Evolutionary conservation across 441 rosid genomes (phyloP).

Genomic region (Flueggea neowawraea): DNA sequence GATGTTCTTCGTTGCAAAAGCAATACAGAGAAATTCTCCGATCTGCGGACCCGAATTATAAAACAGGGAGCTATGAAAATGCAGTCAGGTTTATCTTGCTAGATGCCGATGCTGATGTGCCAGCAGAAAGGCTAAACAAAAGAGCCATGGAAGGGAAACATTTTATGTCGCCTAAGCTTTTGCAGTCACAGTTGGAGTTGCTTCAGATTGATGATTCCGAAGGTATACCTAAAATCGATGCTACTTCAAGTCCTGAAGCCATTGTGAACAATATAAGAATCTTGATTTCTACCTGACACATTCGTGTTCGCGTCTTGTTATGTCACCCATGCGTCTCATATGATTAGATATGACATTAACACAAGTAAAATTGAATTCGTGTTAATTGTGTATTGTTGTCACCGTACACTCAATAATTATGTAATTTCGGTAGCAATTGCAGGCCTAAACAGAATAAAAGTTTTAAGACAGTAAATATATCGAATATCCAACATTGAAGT

Average conservation of each 20-base stretch:
- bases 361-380: too few species aligned
- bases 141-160: slow-evolving; percentile 68
- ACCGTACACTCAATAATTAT: too few species aligned
- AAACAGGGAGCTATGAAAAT: slow-evolving; percentile 32
- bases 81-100: slow-evolving; percentile 53
- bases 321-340: too few species aligned
- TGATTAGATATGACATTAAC: too few species aligned
- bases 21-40: slow-evolving; percentile 69
- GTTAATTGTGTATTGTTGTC: too few species aligned
- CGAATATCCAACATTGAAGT: too few species aligned
- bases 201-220: slow-evolving; percentile 63
- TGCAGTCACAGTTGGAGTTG: slow-evolving; percentile 77
- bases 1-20: slow-evolving; percentile 74
- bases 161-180: slow-evolving; percentile 72
- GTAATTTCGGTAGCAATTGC: too few species aligned
- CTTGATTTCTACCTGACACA: too few species aligned
- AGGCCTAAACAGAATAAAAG: too few species aligned
- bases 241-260: slow-evolving; percentile 39
- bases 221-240: slow-evolving; percentile 50
- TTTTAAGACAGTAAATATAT: too few species aligned
- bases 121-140: slow-evolving; percentile 43
- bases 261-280: slow-evolving; percentile 28
- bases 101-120: slow-evolving; percentile 50
- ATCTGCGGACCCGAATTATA: slow-evolving; percentile 55
- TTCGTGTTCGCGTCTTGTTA: too few species aligned